Evolutionary conservation across 2,329 filamentous ascomycete genomes (phyloP), one percentile per base, ranked within the genome.

Genomic region (Emericellopsis cladophorae): DNA sequence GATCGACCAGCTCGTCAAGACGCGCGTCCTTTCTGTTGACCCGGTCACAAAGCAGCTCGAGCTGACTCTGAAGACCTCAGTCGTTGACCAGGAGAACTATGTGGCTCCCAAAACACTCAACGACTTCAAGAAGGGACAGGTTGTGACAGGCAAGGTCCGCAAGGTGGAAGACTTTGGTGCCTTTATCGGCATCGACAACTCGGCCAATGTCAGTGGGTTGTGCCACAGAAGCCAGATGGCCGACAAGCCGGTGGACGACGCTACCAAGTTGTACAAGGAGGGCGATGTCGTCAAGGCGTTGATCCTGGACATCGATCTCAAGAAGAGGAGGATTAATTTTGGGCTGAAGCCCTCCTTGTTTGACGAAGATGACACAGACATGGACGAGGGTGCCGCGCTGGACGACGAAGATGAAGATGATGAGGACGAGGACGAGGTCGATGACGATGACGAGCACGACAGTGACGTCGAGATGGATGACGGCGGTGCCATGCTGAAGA

Each of bases 81-180:
- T 84, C 5, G 71, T 95, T 8, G 83, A 93, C 44, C 26, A 29
- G 26, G 77, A 84, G 47, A 70, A 89, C 49, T 95, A 86, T 59
- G 76, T 78, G 36, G 76, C 84, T 18, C 80, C 78, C 2, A 58
- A 81, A n/a, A 80, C 74, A 1, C 82, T 90, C 46, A 70, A 72
- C n/a, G 85, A 94, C 49, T 67, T 96, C 42, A 77, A 82, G 54
- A 66, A 74, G 46, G 89, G 88, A 7, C 84, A 94, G 59, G 66
- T 88, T 26, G 74, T 98, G 29, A 94, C 85, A 11, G 92, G 89
- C 38, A 94, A 86, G 55, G 78, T 98, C 42, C 81, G 89, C 51
- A 95, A 93, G 61, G 88, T 96, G 2, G 86, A 94, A 54, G 84
- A 95, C 26, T 98, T 89, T 57, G 92, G 92, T 48, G 90, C 90